These are phyloP conservation scores for Lithohypha guttulata DNA, from an alignment of 2,329 filamentous ascomycete genomes.

Conservation along the genomic window DNA sequence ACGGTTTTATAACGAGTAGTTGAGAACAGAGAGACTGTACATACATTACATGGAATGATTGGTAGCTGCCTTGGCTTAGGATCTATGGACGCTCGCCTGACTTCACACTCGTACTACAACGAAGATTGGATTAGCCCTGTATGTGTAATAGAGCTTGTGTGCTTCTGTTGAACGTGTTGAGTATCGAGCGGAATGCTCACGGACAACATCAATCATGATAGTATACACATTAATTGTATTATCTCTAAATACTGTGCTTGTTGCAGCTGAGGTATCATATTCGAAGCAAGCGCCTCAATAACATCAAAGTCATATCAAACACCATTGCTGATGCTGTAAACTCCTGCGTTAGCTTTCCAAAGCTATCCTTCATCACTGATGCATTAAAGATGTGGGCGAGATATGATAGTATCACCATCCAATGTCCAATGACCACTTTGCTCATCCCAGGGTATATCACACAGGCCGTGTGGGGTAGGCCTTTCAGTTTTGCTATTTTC, in stretches of 20 bases:
- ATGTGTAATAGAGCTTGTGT: too few relatives aligned
- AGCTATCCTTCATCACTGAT: not conserved
- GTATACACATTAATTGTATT: slow-evolving; percentile 4
- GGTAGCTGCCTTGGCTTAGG: too few relatives aligned
- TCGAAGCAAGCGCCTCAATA: not conserved
- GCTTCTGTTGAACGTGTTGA: too few relatives aligned
- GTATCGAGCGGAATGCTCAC: too few relatives aligned
- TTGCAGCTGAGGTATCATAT: not conserved
- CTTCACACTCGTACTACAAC: too few relatives aligned
- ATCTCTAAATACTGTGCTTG: not conserved
- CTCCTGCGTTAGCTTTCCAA: not conserved
- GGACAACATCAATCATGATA: too few relatives aligned
- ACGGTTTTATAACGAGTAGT: too few relatives aligned
- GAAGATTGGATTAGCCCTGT: too few relatives aligned
- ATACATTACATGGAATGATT: too few relatives aligned
- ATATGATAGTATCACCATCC: slow-evolving; percentile 1
- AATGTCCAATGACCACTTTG: not conserved
- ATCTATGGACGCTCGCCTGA: too few relatives aligned
- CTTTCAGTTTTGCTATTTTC: not conserved
- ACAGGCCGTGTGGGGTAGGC: not conserved
- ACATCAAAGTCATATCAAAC: slow-evolving; percentile 1
- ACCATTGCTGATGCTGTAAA: slow-evolving; percentile 3
- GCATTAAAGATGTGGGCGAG: not conserved
- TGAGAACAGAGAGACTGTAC: too few relatives aligned
- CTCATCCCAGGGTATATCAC: not conserved